Base-by-base conservation (phyloP, 129 eudicot species). In the Deinandra increscens region DNA sequence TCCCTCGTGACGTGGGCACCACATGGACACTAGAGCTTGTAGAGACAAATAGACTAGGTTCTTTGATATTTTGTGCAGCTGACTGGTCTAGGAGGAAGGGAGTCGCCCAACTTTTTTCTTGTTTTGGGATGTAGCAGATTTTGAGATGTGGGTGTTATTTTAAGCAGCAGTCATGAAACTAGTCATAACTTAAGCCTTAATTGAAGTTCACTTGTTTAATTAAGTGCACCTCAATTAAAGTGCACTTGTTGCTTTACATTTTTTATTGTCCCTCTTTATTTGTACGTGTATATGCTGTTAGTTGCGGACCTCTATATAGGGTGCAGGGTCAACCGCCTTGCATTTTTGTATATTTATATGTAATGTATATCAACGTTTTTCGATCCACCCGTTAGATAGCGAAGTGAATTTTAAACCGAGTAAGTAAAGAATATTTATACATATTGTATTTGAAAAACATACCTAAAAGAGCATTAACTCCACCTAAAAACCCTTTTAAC, bases 111-210 rank as follows among this genome's bases (percentile, higher is more conserved):
- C 42, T 58, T 37, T 60, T 38, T 22, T 36, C n/a, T 60, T 43
- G 74, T 58, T 54, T 42, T 58, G 70, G 59, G 66, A 64, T 74
- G 58, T 64, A 64, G 31, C 65, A 63, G 36, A 4, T 74, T 62
- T 64, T 63, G 64, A 50, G 71, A 64, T 74, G 63, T 74, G 78
- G 71, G 65, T 71, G 69, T 34, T 13, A 4, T 5, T 3, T 33
- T 36, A 62, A 41, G 68, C 38, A 66, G 67, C 60, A 58, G 74
- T 75, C 80, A 75, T 67, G 51, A 43, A 75, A 66, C 53, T 42
- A 70, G 70, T 69, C 76, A 44, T 70, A 62, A 77, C 76, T 70
- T 61, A 58, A 62, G 76, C 66, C 81, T 69, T 69, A 62, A 77
- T n/a, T 46, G 49, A 76, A 76, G 71, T 60, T 56, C 44, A 15